Evolutionary conservation across 257 asterid genomes (phyloP), one percentile per base, ranked within the genome.

Genomic region (Phtheirospermum japonicum): DNA sequence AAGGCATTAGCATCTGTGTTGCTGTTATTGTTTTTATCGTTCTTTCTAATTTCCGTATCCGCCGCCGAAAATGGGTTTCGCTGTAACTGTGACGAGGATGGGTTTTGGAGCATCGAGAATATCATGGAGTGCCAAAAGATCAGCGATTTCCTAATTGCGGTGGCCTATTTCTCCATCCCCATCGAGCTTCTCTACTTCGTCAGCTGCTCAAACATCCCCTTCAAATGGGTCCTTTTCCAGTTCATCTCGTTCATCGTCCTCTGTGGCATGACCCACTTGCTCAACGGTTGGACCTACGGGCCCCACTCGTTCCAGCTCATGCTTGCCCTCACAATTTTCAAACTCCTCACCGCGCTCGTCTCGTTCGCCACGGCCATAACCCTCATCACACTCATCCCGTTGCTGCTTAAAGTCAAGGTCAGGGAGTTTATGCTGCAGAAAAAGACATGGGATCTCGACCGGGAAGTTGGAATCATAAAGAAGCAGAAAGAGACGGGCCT

Each of bases 101-200:
- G 99, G 4, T 80, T 79, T 63, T 92, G 95, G 96, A 84, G 87
- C 78, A 63, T 76, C 6, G 94, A 85, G 11, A 77, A 16, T 58
- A 83, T 92, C 51, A 43, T 83, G 7, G 94, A 83, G 63, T 80
- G 80, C 70, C 99, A 92, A 75, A 83, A 68, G 61, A 87, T 79
- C 9, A 73, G 99, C 40, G 99, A 92, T 74, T 83, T 92, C 67
- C 68, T 87, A 74, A 92, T 89, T 69, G 97, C 96, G 0, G 81
- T 89, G 19, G 99, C 99, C 42, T 92, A 92, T 71, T 92, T 92
- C 69, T 92, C 99, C 5, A 92, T 92, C 76, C 99, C 99, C 0
- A 65, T 92, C 17, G 99, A 92, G 89, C 88, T 92, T 7, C 84
- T 92, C 43, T 92, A 85, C 80, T 92, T 92, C 45, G 81, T 89